A percentile compares a stretch with the other conserved stretches of the same genome.
phyloP scores from a whole-genome alignment of 768 basidiomycete genomes.

The Xerocomellus chrysenteron region DNA sequence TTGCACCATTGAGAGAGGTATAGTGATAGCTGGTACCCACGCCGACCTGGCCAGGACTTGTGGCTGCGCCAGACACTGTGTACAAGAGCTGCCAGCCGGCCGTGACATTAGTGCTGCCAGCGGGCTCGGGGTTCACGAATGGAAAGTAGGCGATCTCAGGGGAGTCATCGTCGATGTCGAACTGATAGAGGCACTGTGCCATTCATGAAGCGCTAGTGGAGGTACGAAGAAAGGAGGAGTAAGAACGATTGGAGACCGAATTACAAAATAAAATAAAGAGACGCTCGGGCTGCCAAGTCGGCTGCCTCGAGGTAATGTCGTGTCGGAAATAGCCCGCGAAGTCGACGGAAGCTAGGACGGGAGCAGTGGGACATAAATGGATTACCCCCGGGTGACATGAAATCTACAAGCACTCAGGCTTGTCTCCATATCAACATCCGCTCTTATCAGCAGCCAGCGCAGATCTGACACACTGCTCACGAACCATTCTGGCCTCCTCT shows the following conservation, averaged over 20 bases:
- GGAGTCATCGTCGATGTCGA: conserved; percentile 66
- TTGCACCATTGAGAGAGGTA: conserved; percentile 59
- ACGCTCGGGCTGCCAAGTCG: conserved; percentile 20
- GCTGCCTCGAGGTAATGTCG: conserved; percentile 33
- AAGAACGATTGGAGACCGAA: conserved; percentile 2
- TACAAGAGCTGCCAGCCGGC: conserved; percentile 73
- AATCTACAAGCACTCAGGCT: too few relatives aligned
- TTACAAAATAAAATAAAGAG: conserved; percentile 11
- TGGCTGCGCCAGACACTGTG: conserved; percentile 47
- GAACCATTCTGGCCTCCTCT: background rate
- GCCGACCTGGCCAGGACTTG: conserved; percentile 42
- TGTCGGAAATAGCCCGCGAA: conserved; percentile 24
- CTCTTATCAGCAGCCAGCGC: background rate
- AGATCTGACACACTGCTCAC: conserved; percentile 4
- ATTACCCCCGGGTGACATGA: background rate
- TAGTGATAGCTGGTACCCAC: conserved; percentile 59
- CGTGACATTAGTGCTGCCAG: conserved; percentile 39
- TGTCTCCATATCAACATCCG: conserved; percentile 25
- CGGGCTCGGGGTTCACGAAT: conserved; percentile 51
- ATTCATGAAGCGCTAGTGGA: conserved; percentile 32
- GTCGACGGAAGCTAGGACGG: background rate
- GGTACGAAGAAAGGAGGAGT: conserved; percentile 8
- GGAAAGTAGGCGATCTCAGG: conserved; percentile 63
- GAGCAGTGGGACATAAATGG: background rate
- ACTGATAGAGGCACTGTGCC: conserved; percentile 28